Base-by-base conservation (phyloP, 2,329 filamentous ascomycete genomes). In the Diaporthe destruens region DNA sequence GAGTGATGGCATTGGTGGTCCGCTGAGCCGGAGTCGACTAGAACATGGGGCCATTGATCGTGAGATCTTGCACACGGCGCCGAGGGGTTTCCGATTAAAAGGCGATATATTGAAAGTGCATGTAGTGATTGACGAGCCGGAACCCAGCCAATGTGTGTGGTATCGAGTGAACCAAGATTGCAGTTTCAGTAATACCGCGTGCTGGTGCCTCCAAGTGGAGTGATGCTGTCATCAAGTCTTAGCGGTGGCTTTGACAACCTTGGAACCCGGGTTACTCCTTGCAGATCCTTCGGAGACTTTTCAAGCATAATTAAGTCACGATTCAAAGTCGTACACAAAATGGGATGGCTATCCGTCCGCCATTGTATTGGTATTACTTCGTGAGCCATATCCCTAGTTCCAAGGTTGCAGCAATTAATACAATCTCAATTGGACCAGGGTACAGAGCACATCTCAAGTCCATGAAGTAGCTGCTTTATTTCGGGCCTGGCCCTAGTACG, bases 201-300 rank as follows among this genome's bases (percentile, higher is more conserved):
- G 29, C 20, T 20, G 23, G 44, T 51, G 29, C 44, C 32, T 12
- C 34, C 20, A n/a, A n/a, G 25, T 34, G 16, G 44, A 65, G 61
- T 65, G 61, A 65, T 65, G 61, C 44, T 65, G 61, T 65, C 61
- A 65, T 65, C 18, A 14, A 6, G 29, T 34, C 44, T 51, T 65
- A 65, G 44, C 44, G 44, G 44, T 36, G 32, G 44, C 44, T 65
- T 65, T 23, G 42, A 36, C 44, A 23, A 20, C 16, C 44, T 9
- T 6, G 61, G 61, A 23, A 20, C 16, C 44, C 18, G 12, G 61
- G 61, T 47, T 65, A 1, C 29, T 44, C 61, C 61, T 36, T 65
- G 61, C 34, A 34, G 29, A 25, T 36, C 29, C 34, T 25, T 23
- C 59, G 42, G 42, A 65, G 42, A 34, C 11, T 47, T 59, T 39